These are phyloP conservation scores for Paecilomyces niveus DNA, from an alignment of 2,329 filamentous ascomycete genomes.

Conservation along the genomic window DNA sequence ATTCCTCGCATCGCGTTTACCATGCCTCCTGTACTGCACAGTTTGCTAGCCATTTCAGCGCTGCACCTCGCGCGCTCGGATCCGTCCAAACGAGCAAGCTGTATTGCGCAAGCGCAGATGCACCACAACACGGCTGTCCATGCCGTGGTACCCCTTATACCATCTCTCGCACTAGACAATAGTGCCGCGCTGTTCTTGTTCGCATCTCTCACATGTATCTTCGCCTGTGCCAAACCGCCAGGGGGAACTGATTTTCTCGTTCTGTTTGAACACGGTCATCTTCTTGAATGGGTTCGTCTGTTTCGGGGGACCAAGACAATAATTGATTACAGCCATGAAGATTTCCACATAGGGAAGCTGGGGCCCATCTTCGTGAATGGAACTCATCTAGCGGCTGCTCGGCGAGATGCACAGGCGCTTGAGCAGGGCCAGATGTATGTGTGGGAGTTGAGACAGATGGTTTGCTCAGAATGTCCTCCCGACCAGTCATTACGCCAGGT, in stretches of 20 bases:
- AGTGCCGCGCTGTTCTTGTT: slow-evolving; percentile 33
- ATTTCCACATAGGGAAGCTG: slow-evolving; percentile 9
- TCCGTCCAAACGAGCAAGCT: slow-evolving; percentile 31
- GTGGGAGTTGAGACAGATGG: slow-evolving; percentile 7
- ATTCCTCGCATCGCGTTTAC: slow-evolving; percentile 42
- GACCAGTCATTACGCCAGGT: neutral
- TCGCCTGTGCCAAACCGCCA: slow-evolving; percentile 29
- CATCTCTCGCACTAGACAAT: slow-evolving; percentile 25
- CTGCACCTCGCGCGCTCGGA: slow-evolving; percentile 42
- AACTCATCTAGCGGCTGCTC: neutral
- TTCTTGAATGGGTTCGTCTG: slow-evolving; percentile 33
- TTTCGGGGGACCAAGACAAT: slow-evolving; percentile 30
- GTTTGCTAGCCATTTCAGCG: slow-evolving; percentile 44
- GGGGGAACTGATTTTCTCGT: slow-evolving; percentile 28
- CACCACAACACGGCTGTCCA: slow-evolving; percentile 29
- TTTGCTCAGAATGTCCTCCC: slow-evolving; percentile 1
- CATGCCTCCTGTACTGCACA: slow-evolving; percentile 43
- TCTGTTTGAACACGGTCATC: slow-evolving; percentile 22
- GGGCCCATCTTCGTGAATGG: slow-evolving; percentile 10
- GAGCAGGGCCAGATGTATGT: slow-evolving; percentile 5
- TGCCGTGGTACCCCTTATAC: slow-evolving; percentile 25
- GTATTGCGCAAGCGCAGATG: slow-evolving; percentile 30
- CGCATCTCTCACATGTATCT: slow-evolving; percentile 30
- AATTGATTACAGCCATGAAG: slow-evolving; percentile 18
- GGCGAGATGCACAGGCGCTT: neutral